phyloP scores from a whole-genome alignment of 345 rosid species.

The Excoecaria agallocha region DNA sequence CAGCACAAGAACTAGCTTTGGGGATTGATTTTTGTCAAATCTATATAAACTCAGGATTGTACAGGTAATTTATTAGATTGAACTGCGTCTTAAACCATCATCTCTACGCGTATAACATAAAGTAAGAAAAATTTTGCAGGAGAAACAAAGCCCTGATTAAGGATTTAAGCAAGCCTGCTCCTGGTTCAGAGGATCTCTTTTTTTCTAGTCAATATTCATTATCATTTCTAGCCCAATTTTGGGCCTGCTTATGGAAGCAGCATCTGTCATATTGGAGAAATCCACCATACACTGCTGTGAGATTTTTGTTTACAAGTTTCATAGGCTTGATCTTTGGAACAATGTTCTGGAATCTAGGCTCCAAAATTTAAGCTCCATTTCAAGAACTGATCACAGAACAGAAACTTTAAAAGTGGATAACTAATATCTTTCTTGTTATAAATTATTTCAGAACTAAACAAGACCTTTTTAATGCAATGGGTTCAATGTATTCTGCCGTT shows the following conservation, averaged over 20 bases:
- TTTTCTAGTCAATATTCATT: constrained; percentile 49
- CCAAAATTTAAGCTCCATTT: constrained; percentile 43
- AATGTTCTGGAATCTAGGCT: constrained; percentile 68
- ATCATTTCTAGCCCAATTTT: constrained; percentile 46
- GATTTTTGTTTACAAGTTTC: constrained; percentile 53
- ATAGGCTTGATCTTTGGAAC: constrained; percentile 62
- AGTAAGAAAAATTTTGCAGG: not conserved
- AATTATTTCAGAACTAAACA: constrained; percentile 41
- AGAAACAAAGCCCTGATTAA: constrained; percentile 55
- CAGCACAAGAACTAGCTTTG: constrained; percentile 53
- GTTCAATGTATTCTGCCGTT: constrained; percentile 70
- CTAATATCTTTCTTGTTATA: too few relatives aligned
- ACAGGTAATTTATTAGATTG: constrained; percentile 23
- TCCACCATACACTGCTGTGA: constrained; percentile 60
- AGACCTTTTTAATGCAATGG: constrained; percentile 66
- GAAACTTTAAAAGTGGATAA: not conserved
- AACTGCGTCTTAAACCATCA: not conserved
- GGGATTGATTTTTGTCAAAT: constrained; percentile 55
- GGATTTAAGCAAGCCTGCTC: constrained; percentile 53
- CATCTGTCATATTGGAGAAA: constrained; percentile 69
- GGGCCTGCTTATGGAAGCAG: constrained; percentile 75
- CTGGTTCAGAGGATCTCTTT: constrained; percentile 54
- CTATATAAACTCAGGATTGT: constrained; percentile 49
- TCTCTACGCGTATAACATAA: not conserved
- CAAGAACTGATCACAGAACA: not conserved